Evolutionary conservation across 2,329 filamentous ascomycete genomes (phyloP).

Genomic region (Phyllosticta ampelicida): DNA sequence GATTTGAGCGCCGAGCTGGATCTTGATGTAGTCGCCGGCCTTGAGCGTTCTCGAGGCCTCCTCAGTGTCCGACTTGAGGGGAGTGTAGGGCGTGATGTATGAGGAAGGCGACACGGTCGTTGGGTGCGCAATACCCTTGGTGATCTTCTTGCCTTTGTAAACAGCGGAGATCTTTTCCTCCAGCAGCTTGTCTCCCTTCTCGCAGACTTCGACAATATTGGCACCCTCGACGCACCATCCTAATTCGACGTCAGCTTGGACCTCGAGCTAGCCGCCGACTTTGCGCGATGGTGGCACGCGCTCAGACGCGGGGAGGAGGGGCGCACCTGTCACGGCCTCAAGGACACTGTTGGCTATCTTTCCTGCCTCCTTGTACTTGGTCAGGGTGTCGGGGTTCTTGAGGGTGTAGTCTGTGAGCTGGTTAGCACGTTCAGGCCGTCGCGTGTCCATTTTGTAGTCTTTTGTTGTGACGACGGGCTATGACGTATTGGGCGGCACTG

Average conservation of each 20-base stretch:
- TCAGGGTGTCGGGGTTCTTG: conserved; percentile 86
- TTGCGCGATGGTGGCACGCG: conserved; percentile 6
- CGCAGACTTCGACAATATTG: conserved; percentile 89
- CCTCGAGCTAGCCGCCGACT: conserved; percentile 8
- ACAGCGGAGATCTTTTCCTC: conserved; percentile 92
- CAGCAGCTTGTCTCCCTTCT: conserved; percentile 89
- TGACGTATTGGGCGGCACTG: conserved; percentile 5
- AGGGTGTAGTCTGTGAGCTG: conserved; percentile 65
- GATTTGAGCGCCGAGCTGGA: conserved; percentile 97
- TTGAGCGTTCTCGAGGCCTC: conserved; percentile 75
- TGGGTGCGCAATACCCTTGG: conserved; percentile 88
- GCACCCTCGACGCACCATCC: conserved; percentile 68
- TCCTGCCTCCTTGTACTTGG: conserved; percentile 97
- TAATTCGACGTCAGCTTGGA: conserved; percentile 25
- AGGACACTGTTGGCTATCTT: conserved; percentile 94
- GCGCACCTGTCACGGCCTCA: conserved; percentile 60
- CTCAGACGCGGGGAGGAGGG: conserved; percentile 9
- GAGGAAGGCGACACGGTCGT: conserved; percentile 90
- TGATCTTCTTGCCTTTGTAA: conserved; percentile 95
- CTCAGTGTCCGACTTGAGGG: conserved; percentile 71
- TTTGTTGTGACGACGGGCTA: conserved; percentile 4
- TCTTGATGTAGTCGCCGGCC: conserved; percentile 82
- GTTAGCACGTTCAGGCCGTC: neutral
- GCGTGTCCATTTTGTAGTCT: neutral
- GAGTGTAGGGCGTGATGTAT: conserved; percentile 94